Conservation (phyloP, 2,329 filamentous ascomycete genomes). For the Metarhizium anisopliae region DNA sequence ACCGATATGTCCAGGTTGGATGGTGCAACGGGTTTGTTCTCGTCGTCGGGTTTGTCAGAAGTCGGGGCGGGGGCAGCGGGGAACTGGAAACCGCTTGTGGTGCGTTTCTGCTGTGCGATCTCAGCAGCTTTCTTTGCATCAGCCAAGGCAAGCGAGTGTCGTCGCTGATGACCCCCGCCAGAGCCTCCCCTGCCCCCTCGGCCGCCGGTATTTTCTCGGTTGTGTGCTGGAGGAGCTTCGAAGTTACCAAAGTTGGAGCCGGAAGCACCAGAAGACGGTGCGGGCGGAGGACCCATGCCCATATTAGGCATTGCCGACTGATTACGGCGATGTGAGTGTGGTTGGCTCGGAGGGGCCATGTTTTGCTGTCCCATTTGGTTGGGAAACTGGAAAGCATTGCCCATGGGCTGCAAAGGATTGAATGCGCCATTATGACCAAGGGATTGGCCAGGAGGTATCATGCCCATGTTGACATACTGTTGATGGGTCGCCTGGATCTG, state of each 20-base stretch:
- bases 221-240: constrained; percentile 42
- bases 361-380: constrained; percentile 66
- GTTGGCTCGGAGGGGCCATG: constrained; percentile 69
- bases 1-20: constrained; percentile 24
- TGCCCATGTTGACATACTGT: constrained; percentile 96
- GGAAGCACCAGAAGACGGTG: constrained; percentile 84
- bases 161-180: constrained; percentile 75
- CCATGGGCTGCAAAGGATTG: constrained; percentile 73
- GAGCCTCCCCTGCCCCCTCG: constrained; percentile 61
- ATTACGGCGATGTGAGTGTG: constrained; percentile 87
- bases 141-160: constrained; percentile 87
- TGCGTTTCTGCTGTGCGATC: constrained; percentile 91
- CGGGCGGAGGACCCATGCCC: constrained; percentile 78
- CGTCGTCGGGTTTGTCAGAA: constrained; percentile 50
- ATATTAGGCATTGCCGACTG: constrained; percentile 93
- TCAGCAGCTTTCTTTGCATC: constrained; percentile 98
- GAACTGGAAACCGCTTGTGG: constrained; percentile 90
- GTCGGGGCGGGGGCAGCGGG: constrained; percentile 64
- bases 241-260: constrained; percentile 73
- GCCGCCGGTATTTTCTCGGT: constrained; percentile 31
- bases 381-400: constrained; percentile 84
- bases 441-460: constrained; percentile 75
- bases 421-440: constrained; percentile 63
- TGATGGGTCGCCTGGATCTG: constrained; percentile 94
- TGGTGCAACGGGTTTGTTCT: constrained; percentile 27